phyloP scores from a whole-genome alignment of 805 yeast genomes.

The Wickerhamiella hasegawae region DNA sequence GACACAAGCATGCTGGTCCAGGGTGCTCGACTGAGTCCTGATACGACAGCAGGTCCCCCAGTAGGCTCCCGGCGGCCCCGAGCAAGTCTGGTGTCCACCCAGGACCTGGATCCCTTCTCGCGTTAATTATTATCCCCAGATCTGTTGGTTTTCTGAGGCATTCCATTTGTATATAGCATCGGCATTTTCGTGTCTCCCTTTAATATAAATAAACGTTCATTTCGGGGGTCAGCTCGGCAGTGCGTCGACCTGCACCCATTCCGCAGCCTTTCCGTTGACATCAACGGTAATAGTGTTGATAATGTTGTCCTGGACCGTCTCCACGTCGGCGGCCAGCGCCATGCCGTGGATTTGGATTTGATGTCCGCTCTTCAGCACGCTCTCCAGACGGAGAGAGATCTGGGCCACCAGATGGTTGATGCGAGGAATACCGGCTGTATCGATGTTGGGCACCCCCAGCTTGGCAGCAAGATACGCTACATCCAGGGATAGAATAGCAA shows the following conservation, averaged over 20 bases:
- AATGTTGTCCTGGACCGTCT: constrained; percentile 14
- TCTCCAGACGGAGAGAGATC: constrained; percentile 15
- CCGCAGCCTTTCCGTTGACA: constrained; percentile 21
- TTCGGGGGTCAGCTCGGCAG: too few relatives aligned
- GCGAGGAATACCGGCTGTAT: constrained; percentile 12
- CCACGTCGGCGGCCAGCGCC: constrained; percentile 10
- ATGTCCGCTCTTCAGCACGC: constrained; percentile 11
- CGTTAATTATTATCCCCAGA: too few relatives aligned
- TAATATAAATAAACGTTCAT: too few relatives aligned
- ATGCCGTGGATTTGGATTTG: constrained; percentile 13
- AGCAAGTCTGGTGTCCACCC: too few relatives aligned
- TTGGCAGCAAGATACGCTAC: constrained; percentile 16
- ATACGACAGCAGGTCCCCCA: too few relatives aligned
- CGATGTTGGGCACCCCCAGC: constrained; percentile 15
- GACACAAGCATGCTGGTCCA: too few relatives aligned
- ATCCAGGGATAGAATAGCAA: constrained; percentile 21
- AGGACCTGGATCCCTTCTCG: too few relatives aligned
- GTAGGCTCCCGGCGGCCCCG: too few relatives aligned
- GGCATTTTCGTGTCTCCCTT: too few relatives aligned
- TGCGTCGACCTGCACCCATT: constrained; percentile 21
- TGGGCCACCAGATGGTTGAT: constrained; percentile 19
- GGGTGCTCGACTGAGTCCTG: too few relatives aligned
- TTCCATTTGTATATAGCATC: too few relatives aligned
- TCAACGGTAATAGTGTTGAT: constrained; percentile 16
- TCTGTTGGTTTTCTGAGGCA: too few relatives aligned